A percentile compares a stretch with the other conserved stretches of the same genome.
Conservation (phyloP, 1,139 yeast genomes). For the Saccharomycopsis crataegensis region DNA sequence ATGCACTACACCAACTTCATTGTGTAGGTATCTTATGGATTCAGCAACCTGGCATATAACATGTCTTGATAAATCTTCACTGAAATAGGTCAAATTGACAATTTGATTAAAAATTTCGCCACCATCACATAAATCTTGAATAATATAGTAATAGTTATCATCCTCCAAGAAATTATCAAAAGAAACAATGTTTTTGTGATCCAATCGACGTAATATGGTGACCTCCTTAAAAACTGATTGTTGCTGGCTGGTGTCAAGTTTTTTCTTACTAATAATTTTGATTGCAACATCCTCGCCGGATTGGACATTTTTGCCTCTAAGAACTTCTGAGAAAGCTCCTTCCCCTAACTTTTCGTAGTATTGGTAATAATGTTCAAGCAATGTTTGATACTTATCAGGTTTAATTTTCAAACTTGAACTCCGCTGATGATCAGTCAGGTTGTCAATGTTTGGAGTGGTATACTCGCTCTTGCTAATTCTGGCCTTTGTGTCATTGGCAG, state of each 20-base stretch:
- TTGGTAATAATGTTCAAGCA: constrained; percentile 6
- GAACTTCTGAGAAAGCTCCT: constrained; percentile 18
- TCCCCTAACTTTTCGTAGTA: constrained; percentile 18
- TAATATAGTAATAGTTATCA: constrained; percentile 55
- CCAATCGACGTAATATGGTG: constrained; percentile 65
- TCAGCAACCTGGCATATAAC: constrained; percentile 78
- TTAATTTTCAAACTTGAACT: too few species aligned
- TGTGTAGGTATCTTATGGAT: constrained; percentile 77
- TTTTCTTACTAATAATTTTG: constrained; percentile 71
- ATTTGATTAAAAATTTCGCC: constrained; percentile 95
- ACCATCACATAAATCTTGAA: constrained; percentile 81
- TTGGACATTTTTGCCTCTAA: constrained; percentile 10
- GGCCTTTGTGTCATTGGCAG: neutral
- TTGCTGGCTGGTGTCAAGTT: constrained; percentile 48
- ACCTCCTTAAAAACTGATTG: constrained; percentile 75
- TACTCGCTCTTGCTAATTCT: neutral
- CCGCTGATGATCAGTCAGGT: too few species aligned
- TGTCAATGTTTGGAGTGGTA: neutral
- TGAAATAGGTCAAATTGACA: constrained; percentile 82
- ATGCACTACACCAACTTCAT: constrained; percentile 79
- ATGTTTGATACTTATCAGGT: constrained; percentile 7
- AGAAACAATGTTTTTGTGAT: constrained; percentile 66
- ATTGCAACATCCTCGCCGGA: constrained; percentile 60
- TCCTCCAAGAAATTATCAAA: constrained; percentile 64
- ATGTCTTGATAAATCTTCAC: constrained; percentile 80